Base-by-base conservation (phyloP, 2,329 filamentous ascomycete species). In the Didymella arachidicola region DNA sequence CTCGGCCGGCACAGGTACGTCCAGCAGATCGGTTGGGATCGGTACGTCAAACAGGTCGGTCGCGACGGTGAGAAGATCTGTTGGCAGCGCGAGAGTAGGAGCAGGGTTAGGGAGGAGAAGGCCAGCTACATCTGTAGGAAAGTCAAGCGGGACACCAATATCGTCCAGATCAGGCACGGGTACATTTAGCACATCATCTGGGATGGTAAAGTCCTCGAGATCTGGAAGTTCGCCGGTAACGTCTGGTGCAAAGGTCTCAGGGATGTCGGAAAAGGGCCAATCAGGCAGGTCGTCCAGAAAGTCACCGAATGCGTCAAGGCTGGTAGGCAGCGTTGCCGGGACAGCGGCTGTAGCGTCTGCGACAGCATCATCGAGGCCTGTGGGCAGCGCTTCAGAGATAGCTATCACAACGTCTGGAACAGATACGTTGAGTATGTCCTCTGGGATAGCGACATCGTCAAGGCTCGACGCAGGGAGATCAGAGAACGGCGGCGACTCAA, bases 221-320 rank as follows among this genome's bases (percentile, higher is more conserved):
- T 41, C 49, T 16, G 56, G 49, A 19, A 58, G 50, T 30, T 44
- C 49, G 4, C 56, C 56, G 8, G 14, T 26, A 1, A 36, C 38
- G 19, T 53, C 56, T 4, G 48, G 49, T 12, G 44, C 7, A 11
- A 53, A 2, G 0, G 36, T 12, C 2, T 49, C 32, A 16, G 49
- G 49, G 2, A 53, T 41, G 14, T 49, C 30, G 7, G 32, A n/a
- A 30, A 53, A 58, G 1, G 56, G 56, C 56, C 56, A 58, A 29
- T 58, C 49, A 7, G 18, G 49, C 30, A 58, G 38, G 22, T 30
- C 38, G 10, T 44, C 30, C 0, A 18, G 16, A 32, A 52, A 16
- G 27, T 48, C 52, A 7, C 36, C 44, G n/a, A 36, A 36, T 12
- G 36, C 52, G 16, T 48, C 44, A 14, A 54, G 51, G 43, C 51